Conservation (phyloP, 2,329 filamentous ascomycete species). For the Diaporthe ampelina region DNA sequence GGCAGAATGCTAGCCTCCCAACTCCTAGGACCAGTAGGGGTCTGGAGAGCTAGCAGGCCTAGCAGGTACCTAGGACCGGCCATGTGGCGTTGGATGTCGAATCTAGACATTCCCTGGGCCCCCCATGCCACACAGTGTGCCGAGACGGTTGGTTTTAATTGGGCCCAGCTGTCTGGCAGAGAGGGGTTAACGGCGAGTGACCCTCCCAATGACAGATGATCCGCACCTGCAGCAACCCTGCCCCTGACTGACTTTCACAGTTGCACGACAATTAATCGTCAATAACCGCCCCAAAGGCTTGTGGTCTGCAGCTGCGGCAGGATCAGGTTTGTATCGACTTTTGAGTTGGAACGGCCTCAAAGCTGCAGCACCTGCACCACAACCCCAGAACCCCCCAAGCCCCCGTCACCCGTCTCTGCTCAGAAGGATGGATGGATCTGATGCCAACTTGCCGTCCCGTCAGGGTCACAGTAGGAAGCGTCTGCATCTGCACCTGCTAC, state of each 20-base stretch:
- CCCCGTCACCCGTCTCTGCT: too few relatives aligned
- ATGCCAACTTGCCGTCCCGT: neutral
- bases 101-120: neutral
- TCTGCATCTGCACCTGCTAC: constrained; percentile 20
- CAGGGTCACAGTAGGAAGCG: constrained; percentile 21
- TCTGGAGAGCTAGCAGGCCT: neutral
- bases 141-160: constrained; percentile 20
- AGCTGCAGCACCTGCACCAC: neutral
- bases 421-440: neutral
- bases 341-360: neutral
- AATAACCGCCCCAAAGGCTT: neutral
- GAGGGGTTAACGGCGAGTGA: constrained; percentile 1
- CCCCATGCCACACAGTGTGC: constrained; percentile 34
- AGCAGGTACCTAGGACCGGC: constrained; percentile 30
- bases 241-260: neutral
- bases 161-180: constrained; percentile 40
- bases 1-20: neutral
- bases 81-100: constrained; percentile 36
- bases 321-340: neutral
- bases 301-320: neutral
- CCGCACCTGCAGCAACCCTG: constrained; percentile 25
- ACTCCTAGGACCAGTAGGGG: neutral
- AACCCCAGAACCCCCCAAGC: too few relatives aligned
- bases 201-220: constrained; percentile 20
- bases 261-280: neutral